A percentile compares a stretch with the other conserved stretches of the same genome.
Evolutionary conservation across 176 grass and related monocot genomes (phyloP).

Genomic region (Triticum turgidum): DNA sequence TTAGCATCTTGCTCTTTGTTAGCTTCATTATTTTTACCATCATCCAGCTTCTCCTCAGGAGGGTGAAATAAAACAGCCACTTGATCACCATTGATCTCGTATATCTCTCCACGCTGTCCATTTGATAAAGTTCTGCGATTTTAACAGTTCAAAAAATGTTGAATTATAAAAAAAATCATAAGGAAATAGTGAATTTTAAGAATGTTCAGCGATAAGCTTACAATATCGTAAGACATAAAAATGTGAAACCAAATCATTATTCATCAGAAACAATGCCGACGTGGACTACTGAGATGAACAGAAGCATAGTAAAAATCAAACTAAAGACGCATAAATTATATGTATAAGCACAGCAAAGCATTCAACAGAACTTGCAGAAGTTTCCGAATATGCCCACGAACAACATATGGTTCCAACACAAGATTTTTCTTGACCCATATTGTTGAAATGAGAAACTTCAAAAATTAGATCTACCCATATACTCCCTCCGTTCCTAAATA

Average conservation of each 20-base stretch:
- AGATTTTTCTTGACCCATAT: neutral
- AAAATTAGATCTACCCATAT: conserved; percentile 3
- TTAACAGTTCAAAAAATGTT: conserved; percentile 26
- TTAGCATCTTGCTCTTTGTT: conserved; percentile 44
- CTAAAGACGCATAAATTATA: neutral
- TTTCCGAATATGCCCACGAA: neutral
- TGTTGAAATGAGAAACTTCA: conserved; percentile 16
- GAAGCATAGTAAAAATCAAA: neutral
- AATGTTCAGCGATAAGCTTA: conserved; percentile 17
- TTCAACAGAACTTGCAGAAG: neutral
- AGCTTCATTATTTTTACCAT: conserved; percentile 42
- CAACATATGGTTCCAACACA: neutral
- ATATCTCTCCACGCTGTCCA: conserved; percentile 84
- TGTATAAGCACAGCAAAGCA: conserved; percentile 7
- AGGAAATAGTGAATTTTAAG: neutral
- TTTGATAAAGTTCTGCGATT: conserved; percentile 70
- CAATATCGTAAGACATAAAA: neutral
- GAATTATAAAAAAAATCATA: neutral
- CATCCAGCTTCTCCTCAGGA: conserved; percentile 44
- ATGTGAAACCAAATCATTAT: conserved; percentile 28
- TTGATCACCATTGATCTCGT: conserved; percentile 78
- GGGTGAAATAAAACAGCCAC: conserved; percentile 89
- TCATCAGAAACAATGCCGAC: conserved; percentile 19
- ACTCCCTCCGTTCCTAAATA: no score
- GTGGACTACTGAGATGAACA: neutral